These are phyloP conservation scores for Ophiostoma sp. DNA, from an alignment of 2,329 filamentous ascomycete species.

Conservation along the genomic window DNA sequence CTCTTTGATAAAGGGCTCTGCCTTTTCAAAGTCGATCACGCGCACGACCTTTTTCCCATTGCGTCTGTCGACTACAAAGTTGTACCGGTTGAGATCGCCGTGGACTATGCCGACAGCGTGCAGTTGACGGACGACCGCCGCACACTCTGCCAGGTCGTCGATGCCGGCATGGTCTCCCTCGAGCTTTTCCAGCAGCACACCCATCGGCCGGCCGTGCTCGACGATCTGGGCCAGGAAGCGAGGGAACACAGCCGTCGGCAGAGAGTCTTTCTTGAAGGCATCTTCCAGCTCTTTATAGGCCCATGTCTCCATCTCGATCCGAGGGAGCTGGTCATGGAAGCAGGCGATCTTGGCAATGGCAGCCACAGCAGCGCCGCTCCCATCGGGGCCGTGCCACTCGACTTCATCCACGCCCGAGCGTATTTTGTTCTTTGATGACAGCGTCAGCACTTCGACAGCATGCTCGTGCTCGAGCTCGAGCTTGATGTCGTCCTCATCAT, in stretches of 20 bases:
- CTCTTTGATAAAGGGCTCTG: background rate
- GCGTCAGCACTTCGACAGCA: background rate
- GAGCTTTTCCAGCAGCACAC: conserved; percentile 1
- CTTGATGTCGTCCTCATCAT: background rate
- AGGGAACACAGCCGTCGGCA: background rate
- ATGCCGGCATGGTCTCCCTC: background rate
- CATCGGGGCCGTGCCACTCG: background rate
- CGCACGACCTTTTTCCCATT: background rate
- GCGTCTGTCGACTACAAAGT: background rate
- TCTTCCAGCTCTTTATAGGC: background rate
- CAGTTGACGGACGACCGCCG: background rate
- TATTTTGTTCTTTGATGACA: background rate
- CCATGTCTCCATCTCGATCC: background rate
- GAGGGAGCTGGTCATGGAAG: conserved; percentile 2
- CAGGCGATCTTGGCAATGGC: conserved; percentile 9
- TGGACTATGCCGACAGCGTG: background rate
- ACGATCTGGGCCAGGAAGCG: background rate
- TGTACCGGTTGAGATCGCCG: conserved; percentile 11
- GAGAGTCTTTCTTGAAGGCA: background rate
- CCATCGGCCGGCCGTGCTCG: background rate
- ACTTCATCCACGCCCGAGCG: background rate
- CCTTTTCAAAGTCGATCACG: conserved; percentile 9
- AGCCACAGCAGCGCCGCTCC: too few species aligned
- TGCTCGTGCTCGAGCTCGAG: background rate
- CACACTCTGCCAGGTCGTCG: background rate